Evolutionary conservation across 2,329 filamentous ascomycete species (phyloP).

Genomic region (Colletotrichum spinosum): DNA sequence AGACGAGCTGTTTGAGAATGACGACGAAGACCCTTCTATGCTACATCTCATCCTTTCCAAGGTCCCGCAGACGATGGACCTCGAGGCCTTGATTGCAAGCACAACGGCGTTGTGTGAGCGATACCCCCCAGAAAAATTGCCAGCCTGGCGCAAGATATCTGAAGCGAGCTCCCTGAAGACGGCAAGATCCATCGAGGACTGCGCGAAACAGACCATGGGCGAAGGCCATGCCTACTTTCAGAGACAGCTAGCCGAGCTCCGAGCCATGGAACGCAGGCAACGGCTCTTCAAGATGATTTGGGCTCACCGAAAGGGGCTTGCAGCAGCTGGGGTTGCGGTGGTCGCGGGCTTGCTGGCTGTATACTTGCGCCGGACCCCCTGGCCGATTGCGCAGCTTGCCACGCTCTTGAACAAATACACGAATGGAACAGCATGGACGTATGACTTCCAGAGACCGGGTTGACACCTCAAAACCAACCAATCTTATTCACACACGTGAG

Average conservation of each 20-base stretch:
- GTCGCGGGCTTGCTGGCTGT: constrained; percentile 76
- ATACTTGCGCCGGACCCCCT: constrained; percentile 68
- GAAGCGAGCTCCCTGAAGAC: constrained; percentile 87
- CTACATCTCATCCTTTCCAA: constrained; percentile 89
- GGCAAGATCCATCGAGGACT: constrained; percentile 65
- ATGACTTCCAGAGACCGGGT: constrained; percentile 26
- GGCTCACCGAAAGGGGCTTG: constrained; percentile 74
- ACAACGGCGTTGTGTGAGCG: constrained; percentile 72
- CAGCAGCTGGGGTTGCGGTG: constrained; percentile 72
- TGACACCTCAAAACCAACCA: no score
- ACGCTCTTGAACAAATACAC: constrained; percentile 38
- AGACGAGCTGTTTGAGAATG: constrained; percentile 85
- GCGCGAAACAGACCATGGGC: constrained; percentile 67
- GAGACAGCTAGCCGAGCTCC: constrained; percentile 78
- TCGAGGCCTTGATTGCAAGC: constrained; percentile 80
- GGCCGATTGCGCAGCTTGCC: constrained; percentile 36
- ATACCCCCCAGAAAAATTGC: constrained; percentile 79
- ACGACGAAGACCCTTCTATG: constrained; percentile 88
- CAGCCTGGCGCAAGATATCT: constrained; percentile 79
- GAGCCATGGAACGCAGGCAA: constrained; percentile 69
- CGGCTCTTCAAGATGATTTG: constrained; percentile 64
- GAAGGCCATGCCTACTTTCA: constrained; percentile 78
- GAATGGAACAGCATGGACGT: constrained; percentile 31
- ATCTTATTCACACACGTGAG: no score
- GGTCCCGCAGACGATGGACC: constrained; percentile 81